Evolutionary conservation across 164 flowering plant species (phyloP).

Genomic region (Vitis rupestris): DNA sequence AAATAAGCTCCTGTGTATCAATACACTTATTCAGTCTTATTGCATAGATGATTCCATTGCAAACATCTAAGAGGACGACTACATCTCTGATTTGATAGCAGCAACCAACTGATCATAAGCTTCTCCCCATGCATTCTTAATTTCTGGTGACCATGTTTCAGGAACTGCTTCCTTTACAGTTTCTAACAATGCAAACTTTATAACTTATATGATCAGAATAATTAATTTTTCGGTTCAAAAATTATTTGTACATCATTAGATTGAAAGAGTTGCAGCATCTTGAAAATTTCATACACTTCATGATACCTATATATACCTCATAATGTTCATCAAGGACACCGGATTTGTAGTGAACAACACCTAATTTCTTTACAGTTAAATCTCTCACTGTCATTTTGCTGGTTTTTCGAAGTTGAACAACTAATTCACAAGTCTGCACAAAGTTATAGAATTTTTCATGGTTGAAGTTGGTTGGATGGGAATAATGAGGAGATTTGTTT

Average conservation of each 20-base stretch:
- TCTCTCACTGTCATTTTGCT: constrained; percentile 68
- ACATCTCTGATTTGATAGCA: constrained; percentile 41
- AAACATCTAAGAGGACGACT: not conserved
- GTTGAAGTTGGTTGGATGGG: too few species aligned
- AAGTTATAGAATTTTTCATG: too few species aligned
- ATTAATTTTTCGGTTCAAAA: not conserved
- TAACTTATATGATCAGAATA: constrained; percentile 39
- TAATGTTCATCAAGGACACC: constrained; percentile 42
- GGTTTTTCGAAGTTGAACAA: constrained; percentile 71
- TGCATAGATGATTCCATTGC: not conserved
- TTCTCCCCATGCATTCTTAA: constrained; percentile 81
- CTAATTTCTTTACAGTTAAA: constrained; percentile 60
- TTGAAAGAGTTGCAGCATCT: not conserved
- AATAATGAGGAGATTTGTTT: too few species aligned
- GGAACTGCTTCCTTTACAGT: constrained; percentile 77
- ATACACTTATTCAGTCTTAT: too few species aligned
- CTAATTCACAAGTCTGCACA: constrained; percentile 25
- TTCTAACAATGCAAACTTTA: constrained; percentile 66
- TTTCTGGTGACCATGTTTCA: constrained; percentile 78
- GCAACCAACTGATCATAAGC: constrained; percentile 74
- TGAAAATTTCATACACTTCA: too few species aligned
- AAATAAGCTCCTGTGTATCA: too few species aligned
- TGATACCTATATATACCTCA: too few species aligned
- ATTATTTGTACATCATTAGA: not conserved
- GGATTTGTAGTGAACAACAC: constrained; percentile 59